A percentile compares a stretch with the other conserved stretches of the same genome.
phyloP scores from a whole-genome alignment of 2,329 filamentous ascomycete species.

The Fusarium annulatum region DNA sequence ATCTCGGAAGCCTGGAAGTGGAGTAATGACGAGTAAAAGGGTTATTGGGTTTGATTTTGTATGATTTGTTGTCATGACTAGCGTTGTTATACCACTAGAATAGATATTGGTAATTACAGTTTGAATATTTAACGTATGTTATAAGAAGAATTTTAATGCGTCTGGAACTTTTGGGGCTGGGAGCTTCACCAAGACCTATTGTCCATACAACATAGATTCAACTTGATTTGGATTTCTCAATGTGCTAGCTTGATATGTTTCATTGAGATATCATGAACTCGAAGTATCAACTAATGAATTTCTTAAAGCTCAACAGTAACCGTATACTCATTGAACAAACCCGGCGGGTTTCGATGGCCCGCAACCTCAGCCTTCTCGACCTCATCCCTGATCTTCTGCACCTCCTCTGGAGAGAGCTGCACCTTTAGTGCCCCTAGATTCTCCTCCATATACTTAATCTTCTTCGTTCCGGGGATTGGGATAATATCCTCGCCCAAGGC shows the following conservation, averaged over 20 bases:
- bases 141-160: not conserved
- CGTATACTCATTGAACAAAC: not conserved
- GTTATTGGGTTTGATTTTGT: not conserved
- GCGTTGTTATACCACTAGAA: constrained; percentile 23
- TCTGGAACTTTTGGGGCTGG: fast-evolving
- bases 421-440: not conserved
- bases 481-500: not conserved
- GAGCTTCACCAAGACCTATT: not conserved
- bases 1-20: constrained; percentile 49
- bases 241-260: not conserved
- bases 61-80: constrained; percentile 6
- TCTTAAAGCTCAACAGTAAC: not conserved
- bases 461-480: not conserved
- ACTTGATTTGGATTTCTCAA: not conserved
- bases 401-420: not conserved
- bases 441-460: not conserved
- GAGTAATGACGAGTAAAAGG: constrained; percentile 18
- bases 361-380: not conserved
- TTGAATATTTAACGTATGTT: not conserved
- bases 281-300: not conserved
- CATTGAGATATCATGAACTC: fast-evolving
- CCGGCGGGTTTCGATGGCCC: not conserved
- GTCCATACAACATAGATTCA: not conserved
- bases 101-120: not conserved
- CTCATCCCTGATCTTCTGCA: not conserved